These are phyloP conservation scores for Penicillium sp. DNA, from an alignment of 2,329 filamentous ascomycete genomes.

Conservation along the genomic window DNA sequence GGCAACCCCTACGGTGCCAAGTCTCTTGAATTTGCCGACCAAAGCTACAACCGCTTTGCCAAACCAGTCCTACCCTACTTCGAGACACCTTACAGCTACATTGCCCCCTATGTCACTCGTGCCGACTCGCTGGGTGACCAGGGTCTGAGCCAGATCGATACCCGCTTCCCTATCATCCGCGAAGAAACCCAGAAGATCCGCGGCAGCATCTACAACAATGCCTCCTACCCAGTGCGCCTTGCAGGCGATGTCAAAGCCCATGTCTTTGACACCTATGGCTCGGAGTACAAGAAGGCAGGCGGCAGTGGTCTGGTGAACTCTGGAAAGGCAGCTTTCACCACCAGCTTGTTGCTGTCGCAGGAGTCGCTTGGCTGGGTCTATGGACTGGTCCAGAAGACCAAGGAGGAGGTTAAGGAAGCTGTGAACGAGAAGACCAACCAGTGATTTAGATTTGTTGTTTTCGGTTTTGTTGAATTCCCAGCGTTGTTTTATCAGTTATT, in stretches of 20 bases:
- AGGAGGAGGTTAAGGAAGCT: slow-evolving; percentile 59
- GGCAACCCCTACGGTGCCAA: slow-evolving; percentile 79
- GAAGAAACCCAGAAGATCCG: slow-evolving; percentile 72
- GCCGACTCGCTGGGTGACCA: slow-evolving; percentile 76
- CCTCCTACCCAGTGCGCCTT: slow-evolving; percentile 63
- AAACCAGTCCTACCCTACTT: slow-evolving; percentile 78
- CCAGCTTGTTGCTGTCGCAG: slow-evolving; percentile 65
- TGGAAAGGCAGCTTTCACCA: slow-evolving; percentile 69
- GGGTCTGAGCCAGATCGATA: slow-evolving; percentile 68
- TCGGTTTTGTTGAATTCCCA: slow-evolving; percentile 2
- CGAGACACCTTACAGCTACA: slow-evolving; percentile 74
- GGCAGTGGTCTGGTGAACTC: slow-evolving; percentile 63
- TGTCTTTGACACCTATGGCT: slow-evolving; percentile 43
- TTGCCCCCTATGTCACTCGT: slow-evolving; percentile 80
- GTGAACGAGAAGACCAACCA: slow-evolving; percentile 50
- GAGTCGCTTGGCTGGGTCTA: slow-evolving; percentile 65
- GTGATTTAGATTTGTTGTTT: slow-evolving; percentile 8
- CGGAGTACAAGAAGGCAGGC: slow-evolving; percentile 50
- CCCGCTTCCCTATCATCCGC: slow-evolving; percentile 71
- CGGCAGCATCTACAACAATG: slow-evolving; percentile 61
- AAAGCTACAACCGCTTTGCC: slow-evolving; percentile 73
- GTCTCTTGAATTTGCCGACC: slow-evolving; percentile 73
- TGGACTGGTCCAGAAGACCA: slow-evolving; percentile 61
- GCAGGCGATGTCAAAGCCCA: slow-evolving; percentile 57
- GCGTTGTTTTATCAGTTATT: slow-evolving; percentile 4